Percentiles rank a stretch among this genome's conserved stretches.
phyloP scores from a whole-genome alignment of 495 filamentous ascomycete genomes.

The Trichoderma parareesei region DNA sequence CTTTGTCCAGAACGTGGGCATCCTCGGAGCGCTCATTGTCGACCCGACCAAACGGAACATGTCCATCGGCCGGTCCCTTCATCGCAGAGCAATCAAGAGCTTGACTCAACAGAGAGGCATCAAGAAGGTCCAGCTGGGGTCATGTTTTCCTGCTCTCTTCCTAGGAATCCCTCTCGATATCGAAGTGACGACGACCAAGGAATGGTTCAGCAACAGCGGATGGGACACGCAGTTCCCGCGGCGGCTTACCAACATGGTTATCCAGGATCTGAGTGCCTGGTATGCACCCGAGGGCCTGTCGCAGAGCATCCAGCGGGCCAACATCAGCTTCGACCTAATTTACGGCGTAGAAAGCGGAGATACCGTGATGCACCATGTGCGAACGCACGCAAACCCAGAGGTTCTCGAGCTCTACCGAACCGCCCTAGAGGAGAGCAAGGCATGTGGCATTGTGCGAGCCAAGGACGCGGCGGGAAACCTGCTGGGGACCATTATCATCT shows the following conservation, averaged over 20 bases:
- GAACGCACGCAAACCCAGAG: slow-evolving; percentile 66
- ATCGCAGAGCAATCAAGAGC: slow-evolving; percentile 65
- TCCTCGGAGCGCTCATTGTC: slow-evolving; percentile 76
- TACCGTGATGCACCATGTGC: slow-evolving; percentile 65
- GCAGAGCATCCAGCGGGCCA: slow-evolving; percentile 59
- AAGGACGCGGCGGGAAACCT: slow-evolving; percentile 60
- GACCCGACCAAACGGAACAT: slow-evolving; percentile 75
- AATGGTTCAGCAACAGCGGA: slow-evolving; percentile 45
- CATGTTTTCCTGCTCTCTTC: slow-evolving; percentile 69
- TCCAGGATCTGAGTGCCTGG: slow-evolving; percentile 63
- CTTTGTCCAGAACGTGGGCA: slow-evolving; percentile 62
- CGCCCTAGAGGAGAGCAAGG: slow-evolving; percentile 61
- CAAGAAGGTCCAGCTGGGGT: slow-evolving; percentile 70
- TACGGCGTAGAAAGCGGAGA: slow-evolving; percentile 72
- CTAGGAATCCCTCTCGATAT: slow-evolving; percentile 62
- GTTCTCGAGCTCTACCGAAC: slow-evolving; percentile 76
- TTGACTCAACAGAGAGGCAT: slow-evolving; percentile 58
- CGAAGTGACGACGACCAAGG: slow-evolving; percentile 40
- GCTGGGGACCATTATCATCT: slow-evolving; percentile 77
- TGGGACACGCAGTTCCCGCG: slow-evolving; percentile 44
- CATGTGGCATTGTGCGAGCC: slow-evolving; percentile 76
- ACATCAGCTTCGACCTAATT: slow-evolving; percentile 67
- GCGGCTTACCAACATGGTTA: slow-evolving; percentile 51
- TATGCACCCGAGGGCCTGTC: slow-evolving; percentile 63
- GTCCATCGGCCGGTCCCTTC: slow-evolving; percentile 77